Evolutionary conservation across 78 protist species (phyloP), one percentile per base, ranked within the genome.

Genomic region (Dictyostelium brefeldianum): DNA sequence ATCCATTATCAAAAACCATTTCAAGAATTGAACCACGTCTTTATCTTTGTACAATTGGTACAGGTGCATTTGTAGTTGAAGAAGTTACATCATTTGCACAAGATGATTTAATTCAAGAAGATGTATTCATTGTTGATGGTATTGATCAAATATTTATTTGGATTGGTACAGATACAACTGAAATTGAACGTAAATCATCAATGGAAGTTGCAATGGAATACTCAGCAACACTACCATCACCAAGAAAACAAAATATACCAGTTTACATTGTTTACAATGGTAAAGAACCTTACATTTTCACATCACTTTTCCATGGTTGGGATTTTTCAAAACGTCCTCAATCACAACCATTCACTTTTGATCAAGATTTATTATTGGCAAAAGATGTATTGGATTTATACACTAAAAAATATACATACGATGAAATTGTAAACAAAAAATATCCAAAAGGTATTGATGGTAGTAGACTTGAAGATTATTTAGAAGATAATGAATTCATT

Each of bases 361-460:
- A 92, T 6, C 31, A 48, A n/a, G 91, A 84, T n/a, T 53, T 81
- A 7, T 31, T 25, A 11, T 41, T n/a, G 0, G 94, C 84, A 11
- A 48, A 46, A 12, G 96, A 74, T 14, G 51, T 94, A 5, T 46
- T 94, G 17, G 78, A 75, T 14, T 80, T 89, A 2, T 94, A 94
- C 54, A 85, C 85, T 17, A 80, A 90, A 65, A 78, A 70, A 74
- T 94, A 94, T 41, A 62, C 96, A 0, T 89, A 87, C 69, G 96
- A 94, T 22, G 94, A 94, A 9, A 50, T 94, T 5, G 51, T 89
- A 27, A 81, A 83, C 90, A 85, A 89, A 22, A 20, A 64, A 22
- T 94, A 74, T 77, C 96, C 96, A 74, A 94, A 94, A 78, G 96
- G 96, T 50, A 57, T 94, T 9, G 96, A 94, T 90, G 87, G 83